These are phyloP conservation scores for Porpolomopsis calyptriformis DNA, from an alignment of 768 basidiomycete genomes.

Conservation along the genomic window DNA sequence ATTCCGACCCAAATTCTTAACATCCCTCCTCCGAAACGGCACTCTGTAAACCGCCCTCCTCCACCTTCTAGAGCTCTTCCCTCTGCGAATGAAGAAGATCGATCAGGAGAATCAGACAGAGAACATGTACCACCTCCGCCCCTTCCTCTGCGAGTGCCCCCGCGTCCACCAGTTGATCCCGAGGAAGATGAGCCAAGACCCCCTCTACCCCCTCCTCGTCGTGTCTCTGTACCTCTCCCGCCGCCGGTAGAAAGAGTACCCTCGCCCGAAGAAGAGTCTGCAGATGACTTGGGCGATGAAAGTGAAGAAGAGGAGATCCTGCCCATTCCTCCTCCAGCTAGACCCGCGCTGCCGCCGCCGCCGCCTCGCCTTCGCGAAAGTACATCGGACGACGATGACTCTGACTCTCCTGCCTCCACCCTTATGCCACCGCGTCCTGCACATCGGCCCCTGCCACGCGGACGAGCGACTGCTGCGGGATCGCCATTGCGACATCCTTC, in stretches of 20 bases:
- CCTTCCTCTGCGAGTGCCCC: too few relatives aligned
- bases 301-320: constrained; percentile 6
- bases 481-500: constrained; percentile 17
- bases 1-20: too few relatives aligned
- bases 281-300: not conserved
- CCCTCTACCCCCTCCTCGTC: constrained; percentile 6
- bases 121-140: too few relatives aligned
- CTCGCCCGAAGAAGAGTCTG: too few relatives aligned
- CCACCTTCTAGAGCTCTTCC: too few relatives aligned
- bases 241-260: too few relatives aligned
- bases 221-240: not conserved
- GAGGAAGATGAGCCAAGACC: constrained; percentile 3
- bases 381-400: constrained; percentile 1
- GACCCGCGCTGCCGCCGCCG: constrained; percentile 5
- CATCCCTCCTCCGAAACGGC: too few relatives aligned
- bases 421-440: constrained; percentile 3
- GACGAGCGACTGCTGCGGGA: too few relatives aligned
- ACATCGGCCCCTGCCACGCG: not conserved
- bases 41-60: too few relatives aligned
- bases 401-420: constrained; percentile 8
- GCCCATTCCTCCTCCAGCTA: constrained; percentile 5
- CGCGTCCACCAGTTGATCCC: not conserved
- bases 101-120: too few relatives aligned
- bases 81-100: too few relatives aligned
- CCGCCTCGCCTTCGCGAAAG: not conserved